A percentile compares a stretch with the other conserved stretches of the same genome.
phyloP scores from a whole-genome alignment of 257 asterid species.

The Nicotiana benthamiana region DNA sequence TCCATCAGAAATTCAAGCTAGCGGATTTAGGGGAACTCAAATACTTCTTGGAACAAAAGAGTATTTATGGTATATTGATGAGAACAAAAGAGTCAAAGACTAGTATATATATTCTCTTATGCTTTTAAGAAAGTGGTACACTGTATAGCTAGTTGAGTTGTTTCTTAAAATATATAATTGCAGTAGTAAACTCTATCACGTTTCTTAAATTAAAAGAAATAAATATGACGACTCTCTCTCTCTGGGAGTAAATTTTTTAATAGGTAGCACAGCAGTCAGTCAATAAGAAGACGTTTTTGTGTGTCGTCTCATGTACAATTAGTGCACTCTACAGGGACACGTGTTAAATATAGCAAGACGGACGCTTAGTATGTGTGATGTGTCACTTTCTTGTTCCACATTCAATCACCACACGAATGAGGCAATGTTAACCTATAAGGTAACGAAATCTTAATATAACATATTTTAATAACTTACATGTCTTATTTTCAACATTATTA shows the following conservation, averaged over 20 bases:
- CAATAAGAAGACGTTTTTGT: background rate
- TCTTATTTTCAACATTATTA: background rate
- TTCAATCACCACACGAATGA: background rate
- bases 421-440: background rate
- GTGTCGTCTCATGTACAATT: background rate
- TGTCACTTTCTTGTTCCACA: background rate
- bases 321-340: background rate
- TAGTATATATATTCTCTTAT: background rate
- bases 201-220: background rate
- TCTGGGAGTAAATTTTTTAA: background rate
- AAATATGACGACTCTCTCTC: background rate
- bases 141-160: background rate
- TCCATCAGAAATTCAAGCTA: no score
- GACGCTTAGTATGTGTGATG: background rate
- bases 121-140: background rate
- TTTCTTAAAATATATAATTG: background rate
- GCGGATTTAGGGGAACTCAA: no score
- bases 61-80: no score
- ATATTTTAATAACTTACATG: background rate
- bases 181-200: background rate
- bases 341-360: background rate
- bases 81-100: background rate
- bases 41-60: no score
- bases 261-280: background rate
- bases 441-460: background rate